Conservation (phyloP, 352 stramenopile species). For the Elongisporangium anandrum region DNA sequence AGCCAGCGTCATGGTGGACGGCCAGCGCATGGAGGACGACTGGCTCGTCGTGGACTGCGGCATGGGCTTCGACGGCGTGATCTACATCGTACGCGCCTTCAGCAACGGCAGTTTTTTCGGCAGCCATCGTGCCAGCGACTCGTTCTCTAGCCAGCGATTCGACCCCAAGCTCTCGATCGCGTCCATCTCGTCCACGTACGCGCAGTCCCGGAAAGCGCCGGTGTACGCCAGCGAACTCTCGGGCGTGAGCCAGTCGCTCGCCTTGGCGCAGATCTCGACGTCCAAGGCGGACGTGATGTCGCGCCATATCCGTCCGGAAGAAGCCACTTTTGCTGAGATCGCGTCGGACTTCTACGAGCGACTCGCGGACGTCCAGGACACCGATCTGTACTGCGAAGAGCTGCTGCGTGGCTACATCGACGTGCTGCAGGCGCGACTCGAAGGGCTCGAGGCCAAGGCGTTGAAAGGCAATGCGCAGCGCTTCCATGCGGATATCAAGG, state of each 20-base stretch:
- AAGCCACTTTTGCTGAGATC: slow-evolving; percentile 72
- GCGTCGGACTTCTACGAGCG: slow-evolving; percentile 73
- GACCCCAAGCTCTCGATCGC: slow-evolving; percentile 62
- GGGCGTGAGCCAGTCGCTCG: slow-evolving; percentile 41
- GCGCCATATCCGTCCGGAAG: slow-evolving; percentile 64
- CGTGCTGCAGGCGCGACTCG: slow-evolving; percentile 58
- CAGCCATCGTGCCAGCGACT: slow-evolving; percentile 2
- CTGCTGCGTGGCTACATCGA: slow-evolving; percentile 75
- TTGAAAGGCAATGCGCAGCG: slow-evolving; percentile 18
- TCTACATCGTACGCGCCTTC: slow-evolving; percentile 57
- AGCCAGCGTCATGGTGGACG: slow-evolving; percentile 72
- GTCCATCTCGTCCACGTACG: slow-evolving; percentile 71
- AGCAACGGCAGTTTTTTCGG: slow-evolving; percentile 10
- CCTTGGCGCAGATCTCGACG: slow-evolving; percentile 19
- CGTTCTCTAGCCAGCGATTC: slow-evolving; percentile 4
- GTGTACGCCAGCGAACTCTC: slow-evolving; percentile 20
- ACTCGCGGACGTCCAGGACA: slow-evolving; percentile 61
- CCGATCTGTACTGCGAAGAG: slow-evolving; percentile 69
- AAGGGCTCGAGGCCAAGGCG: slow-evolving; percentile 38
- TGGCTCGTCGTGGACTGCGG: slow-evolving; percentile 83
- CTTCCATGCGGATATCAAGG: slow-evolving; percentile 44
- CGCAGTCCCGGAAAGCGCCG: slow-evolving; percentile 13
- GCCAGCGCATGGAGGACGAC: slow-evolving; percentile 68
- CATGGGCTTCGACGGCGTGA: slow-evolving; percentile 59
- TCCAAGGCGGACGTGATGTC: slow-evolving; percentile 37